A percentile compares a stretch with the other conserved stretches of the same genome.
phyloP scores from a whole-genome alignment of 257 asterid genomes.

The Solanum paucissectum region DNA sequence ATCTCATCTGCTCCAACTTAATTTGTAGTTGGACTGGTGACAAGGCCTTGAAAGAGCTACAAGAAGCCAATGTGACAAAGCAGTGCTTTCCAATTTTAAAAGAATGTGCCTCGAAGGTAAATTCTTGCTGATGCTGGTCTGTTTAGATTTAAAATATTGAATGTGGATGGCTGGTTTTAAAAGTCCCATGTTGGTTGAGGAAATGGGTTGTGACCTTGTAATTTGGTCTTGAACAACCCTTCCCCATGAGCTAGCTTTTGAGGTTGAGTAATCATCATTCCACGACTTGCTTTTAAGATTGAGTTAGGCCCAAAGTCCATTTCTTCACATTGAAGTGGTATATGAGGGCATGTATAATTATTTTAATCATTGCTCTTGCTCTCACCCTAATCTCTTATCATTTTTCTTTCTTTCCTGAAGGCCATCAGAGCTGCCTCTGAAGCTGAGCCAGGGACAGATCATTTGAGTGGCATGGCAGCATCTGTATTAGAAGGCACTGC shows the following conservation, averaged over 20 bases:
- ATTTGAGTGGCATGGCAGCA: constrained; percentile 73
- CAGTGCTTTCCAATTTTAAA: constrained; percentile 64
- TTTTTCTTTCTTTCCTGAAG: constrained; percentile 26
- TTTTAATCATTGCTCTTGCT: neutral
- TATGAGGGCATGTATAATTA: neutral
- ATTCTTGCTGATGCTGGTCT: neutral
- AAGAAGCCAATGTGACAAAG: constrained; percentile 62
- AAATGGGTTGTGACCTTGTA: neutral
- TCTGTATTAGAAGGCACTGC: constrained; percentile 53
- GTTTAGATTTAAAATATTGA: neutral
- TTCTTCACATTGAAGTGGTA: neutral
- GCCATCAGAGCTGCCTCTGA: constrained; percentile 79
- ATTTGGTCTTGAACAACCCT: neutral
- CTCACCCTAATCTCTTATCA: constrained; percentile 2
- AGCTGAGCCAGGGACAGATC: constrained; percentile 47
- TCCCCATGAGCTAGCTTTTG: neutral
- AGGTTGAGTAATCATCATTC: neutral
- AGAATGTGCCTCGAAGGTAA: constrained; percentile 84
- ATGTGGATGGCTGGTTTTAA: neutral
- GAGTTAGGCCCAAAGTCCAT: neutral
- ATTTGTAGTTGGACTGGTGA: constrained; percentile 86
- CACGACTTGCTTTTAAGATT: neutral
- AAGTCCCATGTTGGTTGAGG: neutral
- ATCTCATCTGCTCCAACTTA: neutral
- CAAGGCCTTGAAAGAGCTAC: constrained; percentile 77